phyloP scores from a whole-genome alignment of 1,284 basidiomycete species.

The Cutaneotrichosporon sp. region DNA sequence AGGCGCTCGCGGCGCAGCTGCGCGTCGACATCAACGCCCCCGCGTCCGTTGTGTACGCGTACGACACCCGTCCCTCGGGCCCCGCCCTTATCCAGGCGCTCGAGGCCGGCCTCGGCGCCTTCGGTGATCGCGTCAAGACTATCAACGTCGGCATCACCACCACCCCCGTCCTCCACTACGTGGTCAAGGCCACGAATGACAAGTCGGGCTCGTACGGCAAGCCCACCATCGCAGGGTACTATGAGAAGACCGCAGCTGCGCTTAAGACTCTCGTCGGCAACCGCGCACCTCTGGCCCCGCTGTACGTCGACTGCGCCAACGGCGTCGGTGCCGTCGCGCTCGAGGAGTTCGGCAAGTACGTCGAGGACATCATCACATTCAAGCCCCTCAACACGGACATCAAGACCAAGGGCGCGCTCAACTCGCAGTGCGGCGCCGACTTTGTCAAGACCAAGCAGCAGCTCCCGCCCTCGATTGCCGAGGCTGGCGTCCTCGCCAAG shows the following conservation, averaged over 20 bases:
- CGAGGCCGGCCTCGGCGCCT: slow-evolving; percentile 75
- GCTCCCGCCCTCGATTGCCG: slow-evolving; percentile 61
- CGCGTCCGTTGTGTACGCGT: slow-evolving; percentile 81
- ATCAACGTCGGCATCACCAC: slow-evolving; percentile 73
- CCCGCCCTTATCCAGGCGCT: slow-evolving; percentile 77
- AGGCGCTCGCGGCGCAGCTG: slow-evolving; percentile 64
- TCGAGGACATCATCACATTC: slow-evolving; percentile 44
- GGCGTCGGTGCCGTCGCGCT: slow-evolving; percentile 87
- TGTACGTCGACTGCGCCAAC: slow-evolving; percentile 95
- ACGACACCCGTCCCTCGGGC: slow-evolving; percentile 91
- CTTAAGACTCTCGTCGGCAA: slow-evolving; percentile 81
- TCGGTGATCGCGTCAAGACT: slow-evolving; percentile 52
- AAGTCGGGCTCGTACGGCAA: slow-evolving; percentile 71
- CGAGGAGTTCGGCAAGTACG: slow-evolving; percentile 58
- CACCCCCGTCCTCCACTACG: slow-evolving; percentile 94
- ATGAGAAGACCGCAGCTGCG: slow-evolving; percentile 77
- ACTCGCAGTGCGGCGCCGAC: slow-evolving; percentile 90
- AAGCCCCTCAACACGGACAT: slow-evolving; percentile 68
- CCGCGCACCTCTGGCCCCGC: slow-evolving; percentile 54
- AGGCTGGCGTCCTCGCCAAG: slow-evolving; percentile 59
- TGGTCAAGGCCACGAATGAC: slow-evolving; percentile 82
- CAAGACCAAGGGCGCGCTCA: slow-evolving; percentile 71
- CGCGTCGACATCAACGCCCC: slow-evolving; percentile 79
- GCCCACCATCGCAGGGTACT: slow-evolving; percentile 84
- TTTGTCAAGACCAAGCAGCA: slow-evolving; percentile 93